Base-by-base conservation (phyloP, 257 asterid genomes). In the Capsicum baccatum region DNA sequence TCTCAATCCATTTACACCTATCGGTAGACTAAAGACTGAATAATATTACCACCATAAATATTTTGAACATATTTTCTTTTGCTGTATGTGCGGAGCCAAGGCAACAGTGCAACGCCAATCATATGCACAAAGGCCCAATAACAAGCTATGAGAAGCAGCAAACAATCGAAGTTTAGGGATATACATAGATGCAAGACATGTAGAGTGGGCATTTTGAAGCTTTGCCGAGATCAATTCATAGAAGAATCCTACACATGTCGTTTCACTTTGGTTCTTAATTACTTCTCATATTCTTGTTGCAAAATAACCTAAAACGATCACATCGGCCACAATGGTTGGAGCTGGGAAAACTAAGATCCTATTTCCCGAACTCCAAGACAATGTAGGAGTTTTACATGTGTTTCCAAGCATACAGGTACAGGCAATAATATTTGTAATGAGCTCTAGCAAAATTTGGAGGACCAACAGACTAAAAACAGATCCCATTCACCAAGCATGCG, bases 311-410 rank as follows among this genome's bases (percentile, higher is more conserved):
- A 64, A 26, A 64, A 26, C 2, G 71, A 64, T 10, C 13, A 12
- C 11, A 21, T 12, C 21, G 42, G 17, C 42, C 70, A 11, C 15
- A 63, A 26, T 11, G 11, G 67, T 13, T 6, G 0, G 13, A 74
- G 21, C 80, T 48, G n/a, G 80, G 47, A 12, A 74, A 48, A 74
- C 44, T 74, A 73, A 48, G 12, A 68, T 76, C 58, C 81, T 21
- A 76, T 52, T 76, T 26, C 81, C 63, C 52, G 26, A 76, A 76
- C 63, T 78, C 50, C 2, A 0, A 8, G 81, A 52, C 21, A 52
- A 26, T 26, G 47, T 54, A 26, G 15, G 48, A 52, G 19, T 16
- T 78, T 26, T 78, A 78, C 64, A 26, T 54, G 33, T 26, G 50
- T 78, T 78, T 33, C 15, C 81, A 54, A 52, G 81, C 59, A 21